phyloP scores from a whole-genome alignment of 495 filamentous ascomycete species.

The Penicillium roqueforti region DNA sequence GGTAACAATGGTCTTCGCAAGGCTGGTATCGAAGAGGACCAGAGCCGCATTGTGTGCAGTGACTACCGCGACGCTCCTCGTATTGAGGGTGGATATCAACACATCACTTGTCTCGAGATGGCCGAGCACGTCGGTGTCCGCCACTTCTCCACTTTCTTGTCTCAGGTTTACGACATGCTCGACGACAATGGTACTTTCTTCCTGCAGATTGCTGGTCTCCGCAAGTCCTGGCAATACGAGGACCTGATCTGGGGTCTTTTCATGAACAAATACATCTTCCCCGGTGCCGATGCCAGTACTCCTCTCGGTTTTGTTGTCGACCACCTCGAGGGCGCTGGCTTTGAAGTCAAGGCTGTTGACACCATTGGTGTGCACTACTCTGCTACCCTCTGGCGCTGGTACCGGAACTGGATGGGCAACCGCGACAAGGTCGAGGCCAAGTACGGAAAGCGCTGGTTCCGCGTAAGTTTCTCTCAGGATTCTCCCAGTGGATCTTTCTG shows the following conservation, averaged over 20 bases:
- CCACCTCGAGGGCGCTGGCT: constrained; percentile 61
- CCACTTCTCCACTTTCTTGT: constrained; percentile 56
- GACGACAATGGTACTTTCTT: constrained; percentile 70
- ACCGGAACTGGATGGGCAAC: constrained; percentile 98
- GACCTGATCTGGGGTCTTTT: constrained; percentile 71
- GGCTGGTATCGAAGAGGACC: constrained; percentile 54
- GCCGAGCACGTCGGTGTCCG: constrained; percentile 71
- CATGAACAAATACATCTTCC: constrained; percentile 78
- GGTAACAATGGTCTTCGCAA: constrained; percentile 62
- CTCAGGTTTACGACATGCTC: constrained; percentile 65
- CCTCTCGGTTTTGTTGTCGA: constrained; percentile 63
- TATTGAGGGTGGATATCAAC: constrained; percentile 58
- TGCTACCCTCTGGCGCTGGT: constrained; percentile 97
- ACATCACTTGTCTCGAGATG: constrained; percentile 75
- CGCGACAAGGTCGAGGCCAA: constrained; percentile 90
- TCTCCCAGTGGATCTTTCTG: too few relatives aligned
- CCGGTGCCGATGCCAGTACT: constrained; percentile 64
- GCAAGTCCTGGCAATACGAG: constrained; percentile 70
- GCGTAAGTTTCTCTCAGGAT: constrained; percentile 55
- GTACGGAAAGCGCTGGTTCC: constrained; percentile 94
- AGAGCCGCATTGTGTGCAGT: constrained; percentile 61
- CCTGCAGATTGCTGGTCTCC: constrained; percentile 65
- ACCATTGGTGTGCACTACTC: constrained; percentile 97
- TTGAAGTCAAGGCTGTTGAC: constrained; percentile 61
- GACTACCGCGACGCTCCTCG: constrained; percentile 67